Base-by-base conservation (phyloP, 2,329 filamentous ascomycete genomes). In the Pyricularia sp. region DNA sequence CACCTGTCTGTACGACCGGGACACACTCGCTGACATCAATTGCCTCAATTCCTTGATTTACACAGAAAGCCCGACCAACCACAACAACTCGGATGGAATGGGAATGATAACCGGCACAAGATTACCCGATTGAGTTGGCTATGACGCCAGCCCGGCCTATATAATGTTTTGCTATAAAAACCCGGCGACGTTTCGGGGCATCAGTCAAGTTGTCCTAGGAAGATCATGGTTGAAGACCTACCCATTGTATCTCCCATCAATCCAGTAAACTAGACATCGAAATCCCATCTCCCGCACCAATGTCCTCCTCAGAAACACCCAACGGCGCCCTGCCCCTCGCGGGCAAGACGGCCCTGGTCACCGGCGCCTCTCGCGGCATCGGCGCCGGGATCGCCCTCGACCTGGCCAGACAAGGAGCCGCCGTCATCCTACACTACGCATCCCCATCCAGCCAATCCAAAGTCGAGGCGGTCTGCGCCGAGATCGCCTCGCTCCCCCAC, bases 351-450 rank as follows among this genome's bases (percentile, higher is more conserved):
- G 83, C 86, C 20, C 65, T 71, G 10, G 68, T 70, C 23, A 70
- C 70, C 1, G 69, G 70, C 23, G 69, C 31, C 1, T 69, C 69
- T 74, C 86, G 88, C 77, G 88, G 88, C 73, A 90, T 91, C 72
- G 88, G 88, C 70, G 84, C 85, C 68, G 86, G 86, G 73, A 90
- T 90, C 82, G 88, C 88, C 68, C 81, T 86, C 68, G 87, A 90
- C 79, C 85, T 91, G 69, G 88, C 85, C 70, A 82, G 84, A 71
- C 86, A 87, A 70, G 88, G 88, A 68, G 88, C 88, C 73, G 88
- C 88, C 78, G 86, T 90, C 68, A 84, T 87, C 70, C 85, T 90
- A 76, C 89, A 89, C 84, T 89, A 89, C 79, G 86, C 88, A 14
- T 25, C 28, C 9, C 26, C 28, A 9, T 65, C 31, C n/a, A 42